phyloP scores from a whole-genome alignment of 768 basidiomycete species.

The Tulasnella sp. region DNA sequence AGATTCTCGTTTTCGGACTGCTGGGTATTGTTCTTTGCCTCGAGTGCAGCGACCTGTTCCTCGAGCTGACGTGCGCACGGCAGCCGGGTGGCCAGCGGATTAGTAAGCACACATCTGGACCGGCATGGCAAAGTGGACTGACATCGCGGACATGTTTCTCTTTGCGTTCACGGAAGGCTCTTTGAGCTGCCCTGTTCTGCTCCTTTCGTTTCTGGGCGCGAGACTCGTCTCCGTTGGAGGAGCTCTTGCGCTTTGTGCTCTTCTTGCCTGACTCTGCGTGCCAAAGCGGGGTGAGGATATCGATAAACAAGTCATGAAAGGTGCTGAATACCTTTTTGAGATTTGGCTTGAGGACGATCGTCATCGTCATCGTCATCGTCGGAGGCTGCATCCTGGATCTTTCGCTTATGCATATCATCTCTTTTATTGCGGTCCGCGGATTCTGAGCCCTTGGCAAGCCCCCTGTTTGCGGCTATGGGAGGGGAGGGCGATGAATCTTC shows the following conservation, averaged over 20 bases:
- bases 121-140: slow-evolving; percentile 28
- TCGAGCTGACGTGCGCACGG: slow-evolving; percentile 48
- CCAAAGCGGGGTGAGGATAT: background rate
- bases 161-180: slow-evolving; percentile 93
- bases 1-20: slow-evolving; percentile 78
- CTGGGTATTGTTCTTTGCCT: slow-evolving; percentile 63
- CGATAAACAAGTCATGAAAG: background rate
- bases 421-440: slow-evolving; percentile 21
- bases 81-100: no score
- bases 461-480: slow-evolving; percentile 46
- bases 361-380: slow-evolving; percentile 40
- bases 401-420: slow-evolving; percentile 54
- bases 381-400: slow-evolving; percentile 29
- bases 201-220: slow-evolving; percentile 83
- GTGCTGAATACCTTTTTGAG: slow-evolving; percentile 44
- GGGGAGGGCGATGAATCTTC: slow-evolving; percentile 16
- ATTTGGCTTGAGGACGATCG: slow-evolving; percentile 49
- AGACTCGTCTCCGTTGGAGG: slow-evolving; percentile 45
- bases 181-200: slow-evolving; percentile 93
- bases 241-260: slow-evolving; percentile 10
- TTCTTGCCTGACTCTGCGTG: slow-evolving; percentile 20
- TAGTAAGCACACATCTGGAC: background rate
- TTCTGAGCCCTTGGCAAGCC: slow-evolving; percentile 33
- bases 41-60: slow-evolving; percentile 77
- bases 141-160: slow-evolving; percentile 97